Base-by-base conservation (phyloP, 2,329 filamentous ascomycete species). In the Botryotinia narcissicola region DNA sequence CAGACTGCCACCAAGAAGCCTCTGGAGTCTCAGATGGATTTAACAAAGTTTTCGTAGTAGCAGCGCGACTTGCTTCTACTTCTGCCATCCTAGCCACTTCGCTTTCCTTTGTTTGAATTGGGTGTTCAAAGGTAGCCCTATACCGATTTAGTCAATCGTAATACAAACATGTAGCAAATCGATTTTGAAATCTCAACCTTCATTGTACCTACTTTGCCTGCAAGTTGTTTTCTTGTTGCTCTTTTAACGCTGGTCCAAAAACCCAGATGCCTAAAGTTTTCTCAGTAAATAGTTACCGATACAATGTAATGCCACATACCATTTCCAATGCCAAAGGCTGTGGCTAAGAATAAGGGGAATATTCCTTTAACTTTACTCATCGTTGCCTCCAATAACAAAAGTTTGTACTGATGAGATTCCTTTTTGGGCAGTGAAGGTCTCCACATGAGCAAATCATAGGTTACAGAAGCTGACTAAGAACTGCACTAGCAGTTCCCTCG, bases 211-310 rank as follows among this genome's bases (percentile, higher is more conserved):
- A 80, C 78, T 73, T 76, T 63, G 72, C 71, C 71, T 77, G 57
- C 29, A 73, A 73, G 16, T 75, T 67, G 48, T 76, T 77, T 48
- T 78, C 74, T 44, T 75, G 48, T 46, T 77, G 74, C 32, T 80
- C 78, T 76, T 78, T 78, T 37, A 81, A 78, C 25, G 76, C 75
- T 60, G 80, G 80, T n/a, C 76, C 78, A 73, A 81, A 81, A 37
- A 78, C 76, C 73, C 73, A 79, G 59, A 81, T 64, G 40, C 77
- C 80, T 81, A 62, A 25, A 57, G 3, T 57, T 4, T 63, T 57
- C 20, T 59, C 44, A 67, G 32, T 66, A 46, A 67, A 44, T 57
- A 61, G 20, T 46, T 44, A 57, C 51, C 10, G 12, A 25, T 40
- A 60, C 42, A 57, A 44, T 51, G n/a, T 22, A 1, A 35, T 51